These are phyloP conservation scores for Schwanniomyces occidentalis DNA, from an alignment of 805 yeast species.

Conservation along the genomic window DNA sequence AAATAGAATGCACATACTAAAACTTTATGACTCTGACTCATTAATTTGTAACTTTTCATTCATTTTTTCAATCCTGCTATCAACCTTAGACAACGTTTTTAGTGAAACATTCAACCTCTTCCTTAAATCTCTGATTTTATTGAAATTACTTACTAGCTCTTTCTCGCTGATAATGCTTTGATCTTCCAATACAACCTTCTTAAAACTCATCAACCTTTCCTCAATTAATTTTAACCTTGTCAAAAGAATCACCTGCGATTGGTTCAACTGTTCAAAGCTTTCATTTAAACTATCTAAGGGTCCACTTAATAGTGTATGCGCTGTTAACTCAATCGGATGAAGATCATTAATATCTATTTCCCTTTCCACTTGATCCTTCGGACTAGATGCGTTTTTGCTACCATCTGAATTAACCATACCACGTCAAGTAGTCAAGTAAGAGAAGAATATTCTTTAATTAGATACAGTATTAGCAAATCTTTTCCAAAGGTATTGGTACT, in stretches of 20 bases:
- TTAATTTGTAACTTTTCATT: slow-evolving; percentile 8
- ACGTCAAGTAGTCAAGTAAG: too few species aligned
- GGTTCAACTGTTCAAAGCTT: slow-evolving; percentile 52
- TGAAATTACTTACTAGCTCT: slow-evolving; percentile 18
- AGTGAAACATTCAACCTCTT: slow-evolving; percentile 26
- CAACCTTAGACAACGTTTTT: slow-evolving; percentile 36
- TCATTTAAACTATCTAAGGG: slow-evolving; percentile 53
- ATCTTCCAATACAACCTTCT: slow-evolving; percentile 17
- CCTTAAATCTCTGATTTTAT: slow-evolving; percentile 29
- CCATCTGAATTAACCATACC: too few species aligned
- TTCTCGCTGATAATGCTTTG: slow-evolving; percentile 16
- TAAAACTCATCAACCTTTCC: slow-evolving; percentile 27
- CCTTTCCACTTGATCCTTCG: neutral
- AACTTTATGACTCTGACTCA: neutral
- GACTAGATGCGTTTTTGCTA: too few species aligned
- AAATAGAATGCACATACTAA: neutral
- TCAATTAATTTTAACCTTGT: slow-evolving; percentile 49
- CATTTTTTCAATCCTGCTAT: slow-evolving; percentile 31
- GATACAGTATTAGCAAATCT: too few species aligned
- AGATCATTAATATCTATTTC: slow-evolving; percentile 26
- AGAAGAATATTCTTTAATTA: too few species aligned
- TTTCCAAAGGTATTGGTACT: too few species aligned
- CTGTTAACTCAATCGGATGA: slow-evolving; percentile 61
- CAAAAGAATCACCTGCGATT: slow-evolving; percentile 55
- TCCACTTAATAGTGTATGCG: slow-evolving; percentile 54